Evolutionary conservation across 116 monocot species (phyloP), one percentile per base, ranked within the genome.

Genomic region (Thalassia testudinum): DNA sequence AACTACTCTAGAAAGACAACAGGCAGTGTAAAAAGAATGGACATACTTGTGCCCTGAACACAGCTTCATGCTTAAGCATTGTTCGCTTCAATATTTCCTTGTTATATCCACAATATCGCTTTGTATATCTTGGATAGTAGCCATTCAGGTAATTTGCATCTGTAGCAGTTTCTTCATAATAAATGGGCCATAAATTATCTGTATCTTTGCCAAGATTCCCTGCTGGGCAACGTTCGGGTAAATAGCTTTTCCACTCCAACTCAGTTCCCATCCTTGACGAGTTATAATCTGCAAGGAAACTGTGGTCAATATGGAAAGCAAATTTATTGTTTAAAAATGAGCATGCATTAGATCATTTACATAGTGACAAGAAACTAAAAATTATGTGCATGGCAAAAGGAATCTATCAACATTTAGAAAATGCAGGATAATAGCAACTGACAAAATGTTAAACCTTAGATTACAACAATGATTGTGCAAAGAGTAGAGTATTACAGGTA

Each of bases 41-140:
- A n/a, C n/a, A n/a, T n/a, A n/a, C n/a, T n/a, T n/a, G n/a, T n/a
- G n/a, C n/a, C 62, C 72, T 74, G 66, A 92, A 86, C 52, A 69
- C 75, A 59, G 72, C 70, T 65, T 92, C 86, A 62, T 86, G 86
- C 59, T 70, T 68, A 58, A 86, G 80, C 72, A 92, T 83, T 27
- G 70, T 83, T 50, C 63, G 70, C 59, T 66, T 86, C 18, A 86
- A 27, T 25, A 70, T 68, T 65, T 80, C 74, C 52, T 67, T 78
- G 28, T 68, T 83, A 61, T 61, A 62, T 26, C 66, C 72, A 1
- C 58, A 49, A 54, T 70, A 82, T 47, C 69, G n/a, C n/a, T n/a
- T 67, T 30, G 63, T 27, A 30, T 42, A 54, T 23, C 18, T 65
- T 25, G 56, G 54, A 25, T 30, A 47, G 56, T 62, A 72, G 28